A percentile compares a stretch with the other conserved stretches of the same genome.
Evolutionary conservation across 2,329 filamentous ascomycete genomes (phyloP).

Genomic region (Sclerotinia trifoliorum): DNA sequence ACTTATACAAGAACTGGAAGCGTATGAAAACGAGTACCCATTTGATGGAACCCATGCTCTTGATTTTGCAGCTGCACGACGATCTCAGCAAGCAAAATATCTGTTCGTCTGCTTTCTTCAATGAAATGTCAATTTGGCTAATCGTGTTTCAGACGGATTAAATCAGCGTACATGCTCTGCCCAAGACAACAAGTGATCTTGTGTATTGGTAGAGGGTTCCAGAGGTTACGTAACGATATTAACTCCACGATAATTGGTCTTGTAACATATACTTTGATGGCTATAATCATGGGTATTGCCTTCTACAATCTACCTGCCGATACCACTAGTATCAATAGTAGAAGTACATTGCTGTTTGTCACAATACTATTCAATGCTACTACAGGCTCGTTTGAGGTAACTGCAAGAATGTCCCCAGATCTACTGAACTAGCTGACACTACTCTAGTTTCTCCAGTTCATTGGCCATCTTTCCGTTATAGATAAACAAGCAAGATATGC

Average conservation of each 20-base stretch:
- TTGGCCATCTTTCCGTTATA: conserved; percentile 83
- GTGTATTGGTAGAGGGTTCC: conserved; percentile 81
- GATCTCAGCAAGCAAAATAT: conserved; percentile 33
- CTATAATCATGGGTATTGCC: conserved; percentile 58
- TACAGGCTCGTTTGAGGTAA: conserved; percentile 54
- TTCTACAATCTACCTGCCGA: conserved; percentile 59
- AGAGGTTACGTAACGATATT: conserved; percentile 72
- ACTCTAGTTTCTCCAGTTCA: conserved; percentile 67
- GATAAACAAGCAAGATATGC: conserved; percentile 88
- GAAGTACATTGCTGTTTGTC: conserved; percentile 66
- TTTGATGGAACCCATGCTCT: conserved; percentile 47
- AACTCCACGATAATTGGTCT: conserved; percentile 57
- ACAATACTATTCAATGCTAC: conserved; percentile 66
- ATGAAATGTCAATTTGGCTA: neutral
- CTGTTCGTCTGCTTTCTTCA: conserved; percentile 19
- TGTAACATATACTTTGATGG: conserved; percentile 46
- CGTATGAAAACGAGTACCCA: conserved; percentile 38
- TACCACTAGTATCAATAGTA: conserved; percentile 59
- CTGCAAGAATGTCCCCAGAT: neutral
- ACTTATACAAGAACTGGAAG: conserved; percentile 43
- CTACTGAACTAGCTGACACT: neutral
- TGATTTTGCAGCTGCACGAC: conserved; percentile 45
- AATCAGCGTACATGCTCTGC: conserved; percentile 81
- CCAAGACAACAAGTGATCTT: conserved; percentile 72
- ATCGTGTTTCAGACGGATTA: conserved; percentile 47